Conservation (phyloP, 2,329 filamentous ascomycete genomes). For the Alternaria infectoria region DNA sequence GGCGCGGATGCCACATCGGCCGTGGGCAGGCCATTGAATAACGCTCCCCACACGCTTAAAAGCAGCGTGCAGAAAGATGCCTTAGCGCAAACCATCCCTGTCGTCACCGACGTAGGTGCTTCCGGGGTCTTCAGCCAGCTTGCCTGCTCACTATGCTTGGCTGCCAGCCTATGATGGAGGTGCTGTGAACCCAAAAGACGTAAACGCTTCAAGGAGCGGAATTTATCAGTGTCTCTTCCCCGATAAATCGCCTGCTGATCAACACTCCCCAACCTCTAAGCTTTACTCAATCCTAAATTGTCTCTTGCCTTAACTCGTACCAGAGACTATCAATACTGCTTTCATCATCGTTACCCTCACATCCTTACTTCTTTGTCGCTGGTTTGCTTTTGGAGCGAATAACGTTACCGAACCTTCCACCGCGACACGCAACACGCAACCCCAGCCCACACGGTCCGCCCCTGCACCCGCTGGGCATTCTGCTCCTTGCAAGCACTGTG, state of each 20-base stretch:
- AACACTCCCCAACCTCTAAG: conserved; percentile 36
- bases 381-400: conserved; percentile 29
- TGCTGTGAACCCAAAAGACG: conserved; percentile 42
- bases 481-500: conserved; percentile 42
- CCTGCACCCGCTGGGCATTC: conserved; percentile 34
- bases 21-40: conserved; percentile 17
- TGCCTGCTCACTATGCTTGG: conserved; percentile 42
- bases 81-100: conserved; percentile 29
- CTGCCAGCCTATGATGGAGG: conserved; percentile 48
- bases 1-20: conserved; percentile 22
- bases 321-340: conserved; percentile 39
- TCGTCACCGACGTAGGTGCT: conserved; percentile 31
- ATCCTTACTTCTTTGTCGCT: conserved; percentile 47
- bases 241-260: conserved; percentile 43
- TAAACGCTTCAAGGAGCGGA: conserved; percentile 37
- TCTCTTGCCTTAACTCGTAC: conserved; percentile 26
- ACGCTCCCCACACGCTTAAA: conserved; percentile 33
- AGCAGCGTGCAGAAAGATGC: conserved; percentile 34
- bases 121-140: conserved; percentile 38
- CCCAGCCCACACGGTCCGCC: conserved; percentile 29
- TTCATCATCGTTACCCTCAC: conserved; percentile 35
- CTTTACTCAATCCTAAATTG: conserved; percentile 40
- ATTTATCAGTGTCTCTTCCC: conserved; percentile 44
- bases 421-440: conserved; percentile 36
- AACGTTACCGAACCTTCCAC: conserved; percentile 32